Percentiles rank a stretch among this genome's conserved stretches.
Evolutionary conservation across 148 eudicot genomes (phyloP).

Genomic region (Amaranthus palmeri): DNA sequence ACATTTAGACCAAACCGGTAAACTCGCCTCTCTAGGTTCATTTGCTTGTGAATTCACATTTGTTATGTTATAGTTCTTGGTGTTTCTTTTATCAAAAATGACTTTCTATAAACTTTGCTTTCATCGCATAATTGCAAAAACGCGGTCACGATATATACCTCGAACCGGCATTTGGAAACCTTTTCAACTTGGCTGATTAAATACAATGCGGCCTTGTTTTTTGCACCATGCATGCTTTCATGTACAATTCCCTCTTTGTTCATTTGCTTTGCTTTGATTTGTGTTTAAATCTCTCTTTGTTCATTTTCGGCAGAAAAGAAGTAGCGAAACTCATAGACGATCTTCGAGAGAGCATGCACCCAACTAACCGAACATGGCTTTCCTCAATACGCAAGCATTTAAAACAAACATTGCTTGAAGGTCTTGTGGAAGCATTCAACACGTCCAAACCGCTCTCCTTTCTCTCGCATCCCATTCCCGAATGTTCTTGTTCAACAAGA

Average conservation of each 20-base stretch:
- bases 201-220: no score
- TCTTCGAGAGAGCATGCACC: constrained; percentile 53
- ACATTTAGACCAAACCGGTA: constrained; percentile 81
- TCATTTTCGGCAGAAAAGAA: constrained; percentile 48
- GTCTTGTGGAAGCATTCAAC: constrained; percentile 38
- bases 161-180: no score
- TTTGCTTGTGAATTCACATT: neutral
- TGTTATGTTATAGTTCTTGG: no score
- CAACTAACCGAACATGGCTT: constrained; percentile 83
- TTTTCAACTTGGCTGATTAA: no score
- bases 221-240: no score
- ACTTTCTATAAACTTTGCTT: no score
- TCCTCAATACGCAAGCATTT: constrained; percentile 62
- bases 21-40: neutral
- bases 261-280: neutral
- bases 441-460: constrained; percentile 51
- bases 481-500: constrained; percentile 57
- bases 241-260: no score
- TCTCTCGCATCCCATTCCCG: constrained; percentile 76
- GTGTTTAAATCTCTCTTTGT: neutral
- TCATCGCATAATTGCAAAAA: no score
- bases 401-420: constrained; percentile 41
- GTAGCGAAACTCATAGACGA: constrained; percentile 54
- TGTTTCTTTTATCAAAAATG: no score
- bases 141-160: no score